These are phyloP conservation scores for Sugiyamaella smithiae DNA, from an alignment of 805 yeast species.

Conservation along the genomic window DNA sequence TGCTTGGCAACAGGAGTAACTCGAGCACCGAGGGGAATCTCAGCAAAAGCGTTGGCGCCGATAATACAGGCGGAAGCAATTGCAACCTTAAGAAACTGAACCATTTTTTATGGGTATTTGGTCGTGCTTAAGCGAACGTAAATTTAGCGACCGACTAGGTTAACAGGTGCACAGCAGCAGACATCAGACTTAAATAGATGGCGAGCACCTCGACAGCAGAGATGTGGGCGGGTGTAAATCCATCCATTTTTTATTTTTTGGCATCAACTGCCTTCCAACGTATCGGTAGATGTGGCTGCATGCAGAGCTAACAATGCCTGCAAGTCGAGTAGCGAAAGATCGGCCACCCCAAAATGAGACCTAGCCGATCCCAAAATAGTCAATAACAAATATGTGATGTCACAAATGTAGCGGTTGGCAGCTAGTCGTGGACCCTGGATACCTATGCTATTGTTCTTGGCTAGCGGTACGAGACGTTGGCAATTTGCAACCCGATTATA, in stretches of 20 bases:
- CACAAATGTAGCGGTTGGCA: too few relatives aligned
- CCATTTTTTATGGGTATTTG: neutral
- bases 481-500: too few relatives aligned
- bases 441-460: too few relatives aligned
- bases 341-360: neutral
- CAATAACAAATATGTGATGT: slow-evolving; percentile 2
- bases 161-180: neutral
- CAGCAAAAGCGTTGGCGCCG: neutral
- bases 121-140: neutral
- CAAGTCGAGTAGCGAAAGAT: neutral
- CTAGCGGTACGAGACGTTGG: too few relatives aligned
- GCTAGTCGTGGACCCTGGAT: too few relatives aligned
- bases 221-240: neutral
- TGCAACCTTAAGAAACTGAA: neutral
- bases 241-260: neutral
- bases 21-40: slow-evolving; percentile 3
- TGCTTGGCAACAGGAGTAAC: neutral
- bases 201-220: neutral
- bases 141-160: neutral
- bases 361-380: neutral
- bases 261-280: neutral
- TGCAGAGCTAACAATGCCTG: neutral
- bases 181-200: too few relatives aligned
- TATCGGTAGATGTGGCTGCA: neutral
- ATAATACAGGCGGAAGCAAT: neutral